Base-by-base conservation (phyloP, 2,329 filamentous ascomycete species). In the Aspergillus aculeatinus region DNA sequence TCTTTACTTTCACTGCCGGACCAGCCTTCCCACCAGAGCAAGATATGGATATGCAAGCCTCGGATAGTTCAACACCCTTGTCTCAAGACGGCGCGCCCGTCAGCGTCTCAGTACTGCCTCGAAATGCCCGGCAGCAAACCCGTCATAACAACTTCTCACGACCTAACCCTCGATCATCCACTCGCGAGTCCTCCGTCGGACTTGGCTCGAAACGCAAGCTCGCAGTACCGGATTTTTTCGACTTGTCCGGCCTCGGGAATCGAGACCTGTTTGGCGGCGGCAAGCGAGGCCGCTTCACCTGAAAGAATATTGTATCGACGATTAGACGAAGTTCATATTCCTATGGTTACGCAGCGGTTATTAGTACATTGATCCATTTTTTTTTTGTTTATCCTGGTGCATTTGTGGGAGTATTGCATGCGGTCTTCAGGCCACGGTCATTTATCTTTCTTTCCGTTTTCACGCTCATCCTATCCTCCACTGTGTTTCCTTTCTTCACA, bases 201-300 rank as follows among this genome's bases (percentile, higher is more conserved):
- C 61, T 80, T 6, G 80, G 80, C 5, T 79, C 78, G 7, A 82
- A 82, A 70, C 73, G 80, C 59, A 81, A 80, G 68, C 70, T 78
- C 53, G 73, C 76, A 19, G 76, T 81, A 51, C 76, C 75, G 3
- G 80, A 82, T 50, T 82, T 82, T 64, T 82, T 82, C 61, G 80
- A 82, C 63, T 65, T 82, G 21, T 80, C 79, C 2, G 79, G 75
- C 51, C 65, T 81, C 53, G 74, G 76, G 19, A 78, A 77, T 51
- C 72, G 74, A 59, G 80, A 82, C 65, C 70, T 72, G 44, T 74
- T 74, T 61, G 77, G 78, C 59, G 76, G 79, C n/a, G 76, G 76
- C 51, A 82, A 82, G 71, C 74, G 79, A 52, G 77, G 80, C 44
- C 77, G 80, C 53, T 78, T 80, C 63, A 73, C 72, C 65, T 81